These are phyloP conservation scores for Cichorium intybus DNA, from an alignment of 140 eudicot species.

Conservation along the genomic window DNA sequence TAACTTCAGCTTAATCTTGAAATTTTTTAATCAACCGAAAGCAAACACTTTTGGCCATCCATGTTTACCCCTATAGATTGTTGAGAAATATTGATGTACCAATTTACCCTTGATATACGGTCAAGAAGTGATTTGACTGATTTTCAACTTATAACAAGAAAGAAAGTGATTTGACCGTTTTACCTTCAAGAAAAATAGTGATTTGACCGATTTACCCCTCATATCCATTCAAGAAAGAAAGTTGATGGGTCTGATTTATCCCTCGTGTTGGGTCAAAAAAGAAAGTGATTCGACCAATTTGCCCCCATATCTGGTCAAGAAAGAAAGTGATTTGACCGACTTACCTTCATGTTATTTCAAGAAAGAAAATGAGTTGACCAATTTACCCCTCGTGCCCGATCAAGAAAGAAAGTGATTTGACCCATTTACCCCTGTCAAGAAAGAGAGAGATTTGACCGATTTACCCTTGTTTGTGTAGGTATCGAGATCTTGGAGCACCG, in stretches of 20 bases:
- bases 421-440: not conserved
- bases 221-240: not conserved
- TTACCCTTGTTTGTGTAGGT: constrained; percentile 45
- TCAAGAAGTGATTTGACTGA: not conserved
- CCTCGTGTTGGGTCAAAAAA: not conserved
- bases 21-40: not conserved
- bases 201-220: constrained; percentile 8
- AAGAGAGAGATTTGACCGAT: not conserved
- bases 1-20: constrained; percentile 7
- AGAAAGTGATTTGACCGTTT: not conserved
- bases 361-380: not conserved
- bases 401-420: too few relatives aligned
- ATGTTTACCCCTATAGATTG: not conserved
- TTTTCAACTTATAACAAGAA: not conserved
- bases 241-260: not conserved
- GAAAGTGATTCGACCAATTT: not conserved
- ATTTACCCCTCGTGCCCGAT: not conserved
- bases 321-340: not conserved
- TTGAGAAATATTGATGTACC: not conserved
- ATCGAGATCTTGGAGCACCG: constrained; percentile 68
- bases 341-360: not conserved
- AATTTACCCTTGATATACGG: not conserved
- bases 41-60: not conserved
- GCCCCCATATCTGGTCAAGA: not conserved
- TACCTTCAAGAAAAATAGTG: not conserved